Evolutionary conservation across 768 basidiomycete genomes (phyloP), one percentile per base, ranked within the genome.

Genomic region (Suillus spraguei): DNA sequence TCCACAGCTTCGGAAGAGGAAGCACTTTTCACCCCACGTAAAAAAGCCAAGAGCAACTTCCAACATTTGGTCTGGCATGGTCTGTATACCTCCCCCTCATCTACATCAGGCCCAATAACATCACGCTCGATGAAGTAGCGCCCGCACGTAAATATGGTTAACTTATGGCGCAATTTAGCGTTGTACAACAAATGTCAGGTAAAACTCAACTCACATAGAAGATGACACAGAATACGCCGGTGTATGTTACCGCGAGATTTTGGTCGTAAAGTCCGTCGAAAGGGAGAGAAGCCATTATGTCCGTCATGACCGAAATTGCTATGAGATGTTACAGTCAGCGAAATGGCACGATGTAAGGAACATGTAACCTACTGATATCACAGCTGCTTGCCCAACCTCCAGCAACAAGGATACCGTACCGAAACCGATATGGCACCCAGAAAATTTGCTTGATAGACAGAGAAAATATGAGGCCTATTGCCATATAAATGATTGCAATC

Each of bases 361-460:
- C 17, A 36, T 36, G 22, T 28, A 44, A 78, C 83, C 67, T 67
- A 88, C 87, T 85, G n/a, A 89, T 82, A 67, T 88, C 88, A 17
- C 84, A 87, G 44, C 80, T 82, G 66, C 88, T 90, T 16, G 80
- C 81, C 82, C 83, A 89, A 4, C 80, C 82, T 36, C 87, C 88
- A 0, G 89, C 87, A 5, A 84, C 82, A 2, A 90, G 66, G 36
- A 90, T 77, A 0, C 89, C 89, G 68, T 85, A 84, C 59, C 88
- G 77, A 67, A 90, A 90, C 32, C 87, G 81, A 70, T 88, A 86
- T 1, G 89, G 88, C 0, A 90, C 87, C 83, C 87, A 89, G 67
- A 87, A 88, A 61, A 88, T 70, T 63, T 82, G 80, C 54, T 81
- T 81, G 60, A 84, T 73, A 17, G 81, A 41, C 76, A 79, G 84